These are phyloP conservation scores for Dendrostoma leiphaemia DNA, from an alignment of 2,329 filamentous ascomycete species.

Conservation along the genomic window DNA sequence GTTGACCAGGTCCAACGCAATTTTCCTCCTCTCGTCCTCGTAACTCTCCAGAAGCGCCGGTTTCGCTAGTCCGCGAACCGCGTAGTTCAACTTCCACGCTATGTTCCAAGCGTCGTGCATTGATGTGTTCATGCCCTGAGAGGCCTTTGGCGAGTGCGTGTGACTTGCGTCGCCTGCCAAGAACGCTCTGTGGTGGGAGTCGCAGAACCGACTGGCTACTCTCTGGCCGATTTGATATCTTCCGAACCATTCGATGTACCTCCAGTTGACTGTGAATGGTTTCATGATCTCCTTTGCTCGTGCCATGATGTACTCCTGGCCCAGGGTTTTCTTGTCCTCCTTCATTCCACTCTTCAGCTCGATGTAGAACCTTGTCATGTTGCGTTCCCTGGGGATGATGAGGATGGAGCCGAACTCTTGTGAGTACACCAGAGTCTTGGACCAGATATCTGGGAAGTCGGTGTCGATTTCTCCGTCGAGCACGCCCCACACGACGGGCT, in stretches of 20 bases:
- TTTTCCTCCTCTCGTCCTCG: slow-evolving; percentile 46
- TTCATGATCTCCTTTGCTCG: slow-evolving; percentile 44
- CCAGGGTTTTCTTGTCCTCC: slow-evolving; percentile 26
- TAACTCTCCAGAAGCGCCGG: slow-evolving; percentile 47
- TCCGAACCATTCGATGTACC: slow-evolving; percentile 51
- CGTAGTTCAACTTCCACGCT: slow-evolving; percentile 32
- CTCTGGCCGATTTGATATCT: slow-evolving; percentile 57
- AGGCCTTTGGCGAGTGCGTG: slow-evolving; percentile 57
- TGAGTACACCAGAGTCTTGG: slow-evolving; percentile 54
- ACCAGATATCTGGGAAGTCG: slow-evolving; percentile 61
- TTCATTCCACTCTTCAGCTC: slow-evolving; percentile 24
- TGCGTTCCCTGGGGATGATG: slow-evolving; percentile 57
- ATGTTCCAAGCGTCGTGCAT: slow-evolving; percentile 46
- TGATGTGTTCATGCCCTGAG: slow-evolving; percentile 46
- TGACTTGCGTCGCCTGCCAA: slow-evolving; percentile 62
- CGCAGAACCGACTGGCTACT: slow-evolving; percentile 57
- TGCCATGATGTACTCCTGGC: slow-evolving; percentile 58
- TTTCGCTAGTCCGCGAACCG: slow-evolving; percentile 39
- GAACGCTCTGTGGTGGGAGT: slow-evolving; percentile 50
- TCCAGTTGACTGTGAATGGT: slow-evolving; percentile 40
- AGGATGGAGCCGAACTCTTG: slow-evolving; percentile 55
- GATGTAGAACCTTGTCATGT: slow-evolving; percentile 49
- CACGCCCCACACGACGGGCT: slow-evolving; percentile 50
- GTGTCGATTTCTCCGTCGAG: slow-evolving; percentile 57
- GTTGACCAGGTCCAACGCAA: slow-evolving; percentile 42